Percentiles rank a stretch among this genome's conserved stretches.
These are phyloP conservation scores for Pseudoneurospora amorphoporcata DNA, from an alignment of 495 filamentous ascomycete species.

Conservation along the genomic window DNA sequence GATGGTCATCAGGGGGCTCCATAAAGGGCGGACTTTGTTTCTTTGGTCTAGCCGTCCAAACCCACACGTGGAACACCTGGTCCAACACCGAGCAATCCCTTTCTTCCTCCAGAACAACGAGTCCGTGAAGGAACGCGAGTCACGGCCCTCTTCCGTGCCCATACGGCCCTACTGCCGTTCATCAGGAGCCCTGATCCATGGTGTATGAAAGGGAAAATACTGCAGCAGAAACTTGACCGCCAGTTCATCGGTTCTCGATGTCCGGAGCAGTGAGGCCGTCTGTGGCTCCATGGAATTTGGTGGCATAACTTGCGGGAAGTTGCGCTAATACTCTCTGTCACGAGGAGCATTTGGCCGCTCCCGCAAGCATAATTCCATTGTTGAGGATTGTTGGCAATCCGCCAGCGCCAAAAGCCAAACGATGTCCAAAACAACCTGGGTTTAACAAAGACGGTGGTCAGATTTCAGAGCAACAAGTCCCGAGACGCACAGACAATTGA, in stretches of 20 bases:
- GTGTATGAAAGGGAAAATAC: slow-evolving; percentile 15
- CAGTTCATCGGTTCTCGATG: slow-evolving; percentile 16
- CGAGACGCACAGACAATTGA: slow-evolving; percentile 20
- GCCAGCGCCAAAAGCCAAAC: slow-evolving; percentile 13
- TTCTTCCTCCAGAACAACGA: slow-evolving; percentile 1
- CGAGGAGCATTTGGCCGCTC: not conserved
- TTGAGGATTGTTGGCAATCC: slow-evolving; percentile 13
- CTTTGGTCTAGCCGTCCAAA: slow-evolving; percentile 1
- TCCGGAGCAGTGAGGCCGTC: not conserved
- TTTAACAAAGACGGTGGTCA: slow-evolving; percentile 17
- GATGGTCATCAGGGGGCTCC: not conserved
- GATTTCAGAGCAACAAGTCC: slow-evolving; percentile 14
- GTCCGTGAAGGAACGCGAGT: slow-evolving; percentile 15
- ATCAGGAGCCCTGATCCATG: slow-evolving; percentile 17
- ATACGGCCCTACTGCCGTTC: slow-evolving; percentile 6
- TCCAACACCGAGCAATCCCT: not conserved
- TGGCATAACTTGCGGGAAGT: not conserved
- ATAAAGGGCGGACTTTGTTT: not conserved
- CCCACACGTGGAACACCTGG: slow-evolving; percentile 2
- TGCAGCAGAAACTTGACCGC: slow-evolving; percentile 23
- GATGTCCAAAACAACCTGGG: slow-evolving; percentile 6
- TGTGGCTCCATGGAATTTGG: not conserved
- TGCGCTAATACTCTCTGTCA: not conserved
- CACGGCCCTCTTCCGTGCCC: slow-evolving; percentile 18
- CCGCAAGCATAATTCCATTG: slow-evolving; percentile 14